Conservation (phyloP, 1,284 basidiomycete species). For the Ustilago loliicola region DNA sequence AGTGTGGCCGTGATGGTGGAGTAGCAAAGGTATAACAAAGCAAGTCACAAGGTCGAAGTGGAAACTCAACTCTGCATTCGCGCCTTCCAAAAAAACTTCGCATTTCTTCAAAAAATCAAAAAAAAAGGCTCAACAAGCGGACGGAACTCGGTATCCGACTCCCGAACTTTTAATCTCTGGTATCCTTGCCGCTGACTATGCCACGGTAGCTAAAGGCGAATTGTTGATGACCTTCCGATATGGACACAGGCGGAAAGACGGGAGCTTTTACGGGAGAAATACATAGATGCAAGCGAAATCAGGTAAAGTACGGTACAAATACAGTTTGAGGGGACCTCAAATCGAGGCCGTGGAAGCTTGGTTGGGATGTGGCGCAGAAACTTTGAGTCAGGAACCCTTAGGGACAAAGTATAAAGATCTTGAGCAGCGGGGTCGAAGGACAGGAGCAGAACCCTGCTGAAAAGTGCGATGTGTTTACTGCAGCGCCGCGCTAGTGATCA, state of each 20-base stretch:
- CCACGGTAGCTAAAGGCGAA: neutral
- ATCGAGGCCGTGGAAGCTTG: neutral
- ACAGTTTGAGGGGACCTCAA: conserved; percentile 2
- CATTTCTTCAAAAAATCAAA: conserved; percentile 11
- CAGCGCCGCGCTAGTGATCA: conserved; percentile 27
- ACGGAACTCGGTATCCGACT: conserved; percentile 13
- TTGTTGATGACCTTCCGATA: too few species aligned
- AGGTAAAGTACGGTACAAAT: conserved; percentile 12
- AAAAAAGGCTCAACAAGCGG: neutral
- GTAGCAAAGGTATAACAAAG: neutral
- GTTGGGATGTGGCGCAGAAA: too few species aligned
- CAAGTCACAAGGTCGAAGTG: neutral
- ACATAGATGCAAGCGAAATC: conserved; percentile 13
- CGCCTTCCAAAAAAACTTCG: conserved; percentile 22
- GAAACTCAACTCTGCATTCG: neutral
- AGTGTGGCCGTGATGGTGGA: neutral
- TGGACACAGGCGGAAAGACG: too few species aligned
- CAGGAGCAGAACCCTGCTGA: neutral
- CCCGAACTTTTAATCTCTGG: conserved; percentile 1
- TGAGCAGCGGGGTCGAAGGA: neutral
- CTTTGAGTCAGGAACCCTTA: too few species aligned
- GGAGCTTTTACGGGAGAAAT: conserved; percentile 20
- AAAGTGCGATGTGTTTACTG: neutral
- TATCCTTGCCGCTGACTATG: neutral
- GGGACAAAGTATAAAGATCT: too few species aligned